Evolutionary conservation across 805 yeast genomes (phyloP), one percentile per base, ranked within the genome.

Genomic region (Myxozyma lipomycoides): DNA sequence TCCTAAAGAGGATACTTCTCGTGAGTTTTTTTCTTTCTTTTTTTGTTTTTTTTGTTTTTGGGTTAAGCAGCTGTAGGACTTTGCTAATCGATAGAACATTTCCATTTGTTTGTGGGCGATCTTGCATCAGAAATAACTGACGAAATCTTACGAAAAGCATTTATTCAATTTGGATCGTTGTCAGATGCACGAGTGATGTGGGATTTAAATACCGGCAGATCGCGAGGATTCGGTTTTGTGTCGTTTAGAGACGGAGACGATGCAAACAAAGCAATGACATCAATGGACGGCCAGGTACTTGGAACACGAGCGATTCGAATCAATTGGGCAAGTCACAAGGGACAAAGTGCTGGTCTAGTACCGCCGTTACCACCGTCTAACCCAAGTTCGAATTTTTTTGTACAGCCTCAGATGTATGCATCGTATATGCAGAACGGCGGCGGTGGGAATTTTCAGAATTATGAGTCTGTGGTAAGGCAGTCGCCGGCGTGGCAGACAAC

Each of bases 121-220:
- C 75, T 88, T 60, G 80, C 87, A 36, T 75, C 84, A 5, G 95
- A 89, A 62, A 83, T 89, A 34, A 82, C 85, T 64, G 96, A 89
- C 68, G 95, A 84, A 58, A 64, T 78, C 17, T 74, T 88, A 55
- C 73, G 73, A 45, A 69, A 67, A 40, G 73, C 84, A 10, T 88
- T 88, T 64, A 60, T 71, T 3, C 71, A 73, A 49, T 84, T 78
- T 66, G 72, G 73, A 17, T 77, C 88, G 1, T 71, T 85, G 61
- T 71, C 79, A 42, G 93, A 86, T 66, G 96, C 95, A 10, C 89
- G 88, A 61, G 96, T 88, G 28, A 89, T 88, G 96, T 88, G 96
- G 96, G 96, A 89, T 66, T 86, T 87, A 95, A 90, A 86, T 66
- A 84, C 61, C 7, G 61, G 60, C 3, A 45, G 61, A 17, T 40